phyloP scores from a whole-genome alignment of 345 rosid genomes.

The Excoecaria agallocha region DNA sequence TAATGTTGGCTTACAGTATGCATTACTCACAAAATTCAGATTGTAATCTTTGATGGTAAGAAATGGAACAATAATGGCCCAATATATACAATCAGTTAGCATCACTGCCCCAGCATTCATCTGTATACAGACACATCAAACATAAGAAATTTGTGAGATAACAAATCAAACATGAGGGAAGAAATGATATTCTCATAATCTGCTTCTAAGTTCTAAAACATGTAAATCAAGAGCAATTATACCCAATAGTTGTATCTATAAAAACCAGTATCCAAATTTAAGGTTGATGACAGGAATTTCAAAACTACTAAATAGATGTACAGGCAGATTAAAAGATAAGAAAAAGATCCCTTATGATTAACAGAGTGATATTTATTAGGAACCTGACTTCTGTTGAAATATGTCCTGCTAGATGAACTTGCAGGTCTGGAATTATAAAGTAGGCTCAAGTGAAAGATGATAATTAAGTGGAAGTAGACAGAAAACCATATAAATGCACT shows the following conservation, averaged over 20 bases:
- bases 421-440: not conserved
- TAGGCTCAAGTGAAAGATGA: not conserved
- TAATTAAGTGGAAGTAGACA: not conserved
- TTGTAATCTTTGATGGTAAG: conserved; percentile 48
- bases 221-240: not conserved
- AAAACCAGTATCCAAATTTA: not conserved
- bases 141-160: conserved; percentile 9
- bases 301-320: conserved; percentile 3
- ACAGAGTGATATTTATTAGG: not conserved
- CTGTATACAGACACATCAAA: conserved; percentile 33
- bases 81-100: conserved; percentile 63
- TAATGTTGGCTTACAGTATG: not conserved
- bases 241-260: not conserved
- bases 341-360: not conserved
- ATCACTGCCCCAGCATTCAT: conserved; percentile 57
- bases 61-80: conserved; percentile 64
- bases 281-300: conserved; percentile 1
- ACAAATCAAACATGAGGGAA: conserved; percentile 3
- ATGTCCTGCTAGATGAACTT: not conserved
- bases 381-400: not conserved
- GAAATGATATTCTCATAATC: conserved; percentile 1
- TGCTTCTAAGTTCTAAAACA: conserved; percentile 3
- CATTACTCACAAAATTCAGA: conserved; percentile 50
- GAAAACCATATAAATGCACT: not conserved
- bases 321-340: not conserved